Evolutionary conservation across 768 basidiomycete genomes (phyloP), one percentile per base, ranked within the genome.

Genomic region (Mycena haematopus): DNA sequence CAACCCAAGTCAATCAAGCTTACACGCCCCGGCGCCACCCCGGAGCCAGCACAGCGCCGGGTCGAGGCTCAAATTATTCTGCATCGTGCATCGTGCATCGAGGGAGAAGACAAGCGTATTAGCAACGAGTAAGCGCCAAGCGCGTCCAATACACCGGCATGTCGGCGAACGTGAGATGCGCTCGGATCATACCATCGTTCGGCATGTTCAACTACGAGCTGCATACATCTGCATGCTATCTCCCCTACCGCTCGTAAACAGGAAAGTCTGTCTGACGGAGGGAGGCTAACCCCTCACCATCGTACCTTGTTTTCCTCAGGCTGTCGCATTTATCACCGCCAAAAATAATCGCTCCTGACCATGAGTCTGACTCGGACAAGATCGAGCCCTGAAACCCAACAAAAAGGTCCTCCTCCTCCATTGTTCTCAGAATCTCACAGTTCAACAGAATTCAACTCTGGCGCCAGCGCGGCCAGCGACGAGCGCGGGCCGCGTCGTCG

Each of bases 401-500:
- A n/a, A n/a, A n/a, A n/a, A n/a, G n/a, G n/a, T n/a, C n/a, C n/a
- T n/a, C n/a, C n/a, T n/a, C n/a, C n/a, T n/a, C n/a, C n/a, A n/a
- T n/a, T n/a, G n/a, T n/a, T n/a, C n/a, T n/a, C n/a, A n/a, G n/a
- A n/a, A n/a, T n/a, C n/a, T n/a, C n/a, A n/a, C n/a, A n/a, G n/a
- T n/a, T n/a, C n/a, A n/a, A n/a, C n/a, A n/a, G n/a, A n/a, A n/a
- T n/a, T n/a, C n/a, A n/a, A n/a, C n/a, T n/a, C 81, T 54, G 86
- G 87, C 25, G 71, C 80, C 44, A 79, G 78, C 57, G 78, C 88
- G 19, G 79, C 88, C 8, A 89, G 86, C 65, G 84, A 83, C 36
- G 81, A 84, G 79, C 60, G 84, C 95, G 4, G 80, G 86, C 47
- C 83, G 93, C 50, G 94, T 95, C 44, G 92, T 97, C 54, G 95